These are phyloP conservation scores for Plasmodium vivax DNA, from an alignment of 169 alveolate genomes.

Conservation along the genomic window DNA sequence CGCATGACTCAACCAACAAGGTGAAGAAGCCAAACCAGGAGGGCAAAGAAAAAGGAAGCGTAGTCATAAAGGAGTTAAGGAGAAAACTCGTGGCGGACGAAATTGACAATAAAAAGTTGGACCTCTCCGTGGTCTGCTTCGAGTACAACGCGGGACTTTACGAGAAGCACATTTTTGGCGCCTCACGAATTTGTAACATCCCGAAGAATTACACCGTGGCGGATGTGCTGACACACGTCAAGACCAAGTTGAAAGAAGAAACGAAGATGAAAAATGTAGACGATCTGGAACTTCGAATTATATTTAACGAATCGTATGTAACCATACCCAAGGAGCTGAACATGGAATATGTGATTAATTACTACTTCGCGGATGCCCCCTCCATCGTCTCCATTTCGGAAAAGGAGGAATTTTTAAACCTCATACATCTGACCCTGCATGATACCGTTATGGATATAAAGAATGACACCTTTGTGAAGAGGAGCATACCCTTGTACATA, in stretches of 20 bases:
- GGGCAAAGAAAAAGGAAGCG: background rate
- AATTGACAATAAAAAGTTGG: conserved; percentile 3
- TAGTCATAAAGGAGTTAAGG: conserved; percentile 7
- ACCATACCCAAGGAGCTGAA: conserved; percentile 33
- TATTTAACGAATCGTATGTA: conserved; percentile 32
- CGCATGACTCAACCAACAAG: background rate
- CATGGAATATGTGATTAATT: conserved; percentile 46
- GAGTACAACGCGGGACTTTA: conserved; percentile 62
- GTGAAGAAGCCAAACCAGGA: background rate
- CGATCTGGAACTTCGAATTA: conserved; percentile 10
- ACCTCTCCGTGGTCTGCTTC: conserved; percentile 15
- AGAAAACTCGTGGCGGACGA: conserved; percentile 24
- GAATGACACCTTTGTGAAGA: conserved; percentile 50
- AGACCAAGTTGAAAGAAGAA: conserved; percentile 38
- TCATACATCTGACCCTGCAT: conserved; percentile 25
- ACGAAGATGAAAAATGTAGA: conserved; percentile 17
- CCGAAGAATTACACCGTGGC: conserved; percentile 59
- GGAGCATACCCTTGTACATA: conserved; percentile 21
- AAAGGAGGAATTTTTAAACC: conserved; percentile 7
- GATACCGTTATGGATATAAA: conserved; percentile 53
- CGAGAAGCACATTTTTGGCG: conserved; percentile 56
- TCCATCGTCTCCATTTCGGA: conserved; percentile 19
- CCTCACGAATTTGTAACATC: conserved; percentile 63
- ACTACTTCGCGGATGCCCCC: conserved; percentile 47
- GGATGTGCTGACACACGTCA: conserved; percentile 33